Base-by-base conservation (phyloP, 2,329 filamentous ascomycete species). In the Incumbomyces lentus region DNA sequence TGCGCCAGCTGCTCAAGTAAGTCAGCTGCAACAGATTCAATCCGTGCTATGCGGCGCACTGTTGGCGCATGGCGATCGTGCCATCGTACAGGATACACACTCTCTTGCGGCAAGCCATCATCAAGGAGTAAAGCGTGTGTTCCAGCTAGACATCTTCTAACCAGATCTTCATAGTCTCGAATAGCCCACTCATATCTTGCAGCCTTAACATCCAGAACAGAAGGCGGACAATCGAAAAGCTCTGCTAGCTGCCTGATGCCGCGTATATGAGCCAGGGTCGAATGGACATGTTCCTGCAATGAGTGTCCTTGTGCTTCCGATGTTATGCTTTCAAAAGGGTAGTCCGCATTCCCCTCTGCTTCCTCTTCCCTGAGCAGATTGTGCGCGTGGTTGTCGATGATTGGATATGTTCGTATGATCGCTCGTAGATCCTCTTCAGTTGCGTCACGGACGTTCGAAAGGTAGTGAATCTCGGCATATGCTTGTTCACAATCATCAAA, bases 111-210 rank as follows among this genome's bases (percentile, higher is more conserved):
- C 6, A 90, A 65, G 0, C 85, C 82, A 62, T 92, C 86, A 55
- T 92, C 86, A n/a, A 93, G 73, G 1, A 93, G 70, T 10, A 90
- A 70, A 1, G 76, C 78, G 60, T 89, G 79, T 22, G 86, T 84
- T 1, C 85, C 85, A 11, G 76, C 64, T 3, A 93, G 71, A 55
- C 85, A 92, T 51, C 69, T 71, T 37, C 67, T 69, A 10, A 77
- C 70, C 69, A 87, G 79, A 2, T 64, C 72, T 4, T 78, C 68
- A 46, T 76, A 73, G 49, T 74, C 67, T 16, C 65, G 62, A 19
- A 68, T 59, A 7, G 77, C 61, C 58, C 68, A 68, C 50, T 69
- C 65, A 22, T 66, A 57, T 42, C 74, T 66, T 46, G 72, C 71
- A 31, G 65, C 62, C 42, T 74, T 64, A 26, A 81, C 68, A 3